Percentiles rank a stretch among this genome's conserved stretches.
These are phyloP conservation scores for Suillus occidentalis DNA, from an alignment of 768 basidiomycete species.

Conservation along the genomic window DNA sequence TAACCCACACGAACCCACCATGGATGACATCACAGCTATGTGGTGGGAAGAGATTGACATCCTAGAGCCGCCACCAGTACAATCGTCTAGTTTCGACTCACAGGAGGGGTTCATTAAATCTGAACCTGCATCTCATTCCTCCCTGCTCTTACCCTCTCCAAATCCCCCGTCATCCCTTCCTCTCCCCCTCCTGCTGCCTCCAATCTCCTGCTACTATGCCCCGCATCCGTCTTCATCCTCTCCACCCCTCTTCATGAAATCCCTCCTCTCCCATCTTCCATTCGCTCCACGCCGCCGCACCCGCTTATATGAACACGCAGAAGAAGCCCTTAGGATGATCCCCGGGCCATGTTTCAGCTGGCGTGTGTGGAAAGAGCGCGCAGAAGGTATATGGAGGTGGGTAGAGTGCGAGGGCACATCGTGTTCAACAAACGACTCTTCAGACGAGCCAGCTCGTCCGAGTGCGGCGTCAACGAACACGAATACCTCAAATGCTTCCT, in stretches of 20 bases:
- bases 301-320: slow-evolving; percentile 38
- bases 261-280: slow-evolving; percentile 42
- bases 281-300: slow-evolving; percentile 37
- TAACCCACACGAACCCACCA: slow-evolving; percentile 20
- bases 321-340: slow-evolving; percentile 45
- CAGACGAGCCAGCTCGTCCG: slow-evolving; percentile 1
- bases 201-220: slow-evolving; percentile 18
- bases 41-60: slow-evolving; percentile 61
- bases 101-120: slow-evolving; percentile 31
- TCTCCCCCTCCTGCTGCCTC: slow-evolving; percentile 24
- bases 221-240: slow-evolving; percentile 25
- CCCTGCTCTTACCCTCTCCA: slow-evolving; percentile 15
- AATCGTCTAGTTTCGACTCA: slow-evolving; percentile 16
- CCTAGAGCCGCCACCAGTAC: slow-evolving; percentile 17
- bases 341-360: slow-evolving; percentile 46
- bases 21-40: slow-evolving; percentile 57
- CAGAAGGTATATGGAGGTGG: slow-evolving; percentile 46
- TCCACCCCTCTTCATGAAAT: slow-evolving; percentile 36
- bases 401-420: slow-evolving; percentile 29
- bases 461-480: slow-evolving; percentile 4
- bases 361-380: slow-evolving; percentile 44
- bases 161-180: slow-evolving; percentile 18
- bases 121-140: slow-evolving; percentile 30
- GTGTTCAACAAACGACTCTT: not conserved
- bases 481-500: not conserved